Conservation (phyloP, 805 yeast species). For the Candida chauliodis region DNA sequence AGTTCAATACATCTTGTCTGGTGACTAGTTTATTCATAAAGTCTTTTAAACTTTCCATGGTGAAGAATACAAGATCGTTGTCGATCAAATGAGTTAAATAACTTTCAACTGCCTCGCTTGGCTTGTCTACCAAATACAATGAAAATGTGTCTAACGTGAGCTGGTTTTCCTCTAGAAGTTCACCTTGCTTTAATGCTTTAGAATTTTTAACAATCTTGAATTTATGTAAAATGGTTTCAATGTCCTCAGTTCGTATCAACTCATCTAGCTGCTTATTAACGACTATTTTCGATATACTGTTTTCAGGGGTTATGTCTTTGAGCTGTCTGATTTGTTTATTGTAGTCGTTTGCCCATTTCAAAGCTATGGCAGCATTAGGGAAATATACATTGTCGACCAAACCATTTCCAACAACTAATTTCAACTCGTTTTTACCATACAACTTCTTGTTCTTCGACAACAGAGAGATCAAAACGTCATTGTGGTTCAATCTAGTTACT, state of each 20-base stretch:
- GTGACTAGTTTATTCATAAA: neutral
- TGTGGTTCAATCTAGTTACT: conserved; percentile 23
- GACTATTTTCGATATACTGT: neutral
- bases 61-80: neutral
- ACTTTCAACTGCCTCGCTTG: neutral
- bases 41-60: conserved; percentile 6
- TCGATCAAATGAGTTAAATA: neutral
- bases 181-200: conserved; percentile 13
- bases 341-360: conserved; percentile 28
- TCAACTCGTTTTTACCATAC: conserved; percentile 19
- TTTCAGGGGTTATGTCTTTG: neutral
- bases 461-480: conserved; percentile 28
- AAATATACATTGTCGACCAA: conserved; percentile 15
- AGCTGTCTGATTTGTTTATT: conserved; percentile 18
- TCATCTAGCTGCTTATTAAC: neutral
- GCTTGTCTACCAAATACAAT: conserved; percentile 8
- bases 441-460: conserved; percentile 26
- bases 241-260: neutral
- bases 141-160: conserved; percentile 12
- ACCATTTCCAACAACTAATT: neutral
- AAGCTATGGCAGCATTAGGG: conserved; percentile 24
- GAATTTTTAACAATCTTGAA: conserved; percentile 16
- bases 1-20: neutral
- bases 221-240: conserved; percentile 12
- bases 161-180: conserved; percentile 8